A percentile compares a stretch with the other conserved stretches of the same genome.
phyloP scores from a whole-genome alignment of 1,284 basidiomycete species.

The Stereum hirsutum region DNA sequence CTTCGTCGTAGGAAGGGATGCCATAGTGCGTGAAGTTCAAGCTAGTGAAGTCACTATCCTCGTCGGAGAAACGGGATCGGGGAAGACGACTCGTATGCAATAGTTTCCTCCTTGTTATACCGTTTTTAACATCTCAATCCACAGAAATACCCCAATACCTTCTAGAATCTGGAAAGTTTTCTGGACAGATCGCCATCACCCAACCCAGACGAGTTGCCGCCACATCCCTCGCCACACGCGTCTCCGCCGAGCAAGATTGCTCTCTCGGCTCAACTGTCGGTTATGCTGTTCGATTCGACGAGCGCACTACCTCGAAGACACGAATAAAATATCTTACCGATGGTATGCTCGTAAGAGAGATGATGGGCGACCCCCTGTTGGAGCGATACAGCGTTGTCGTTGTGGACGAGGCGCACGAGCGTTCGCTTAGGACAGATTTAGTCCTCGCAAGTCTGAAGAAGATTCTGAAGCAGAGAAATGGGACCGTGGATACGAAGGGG shows the following conservation, averaged over 20 bases:
- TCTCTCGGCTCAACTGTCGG: constrained; percentile 73
- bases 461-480: constrained; percentile 29
- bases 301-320: constrained; percentile 61
- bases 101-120: constrained; percentile 1
- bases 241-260: constrained; percentile 77
- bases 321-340: constrained; percentile 95
- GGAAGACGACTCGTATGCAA: constrained; percentile 88
- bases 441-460: constrained; percentile 83
- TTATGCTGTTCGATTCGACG: constrained; percentile 95
- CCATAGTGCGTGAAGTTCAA: constrained; percentile 66
- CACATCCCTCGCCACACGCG: constrained; percentile 85
- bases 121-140: constrained; percentile 2
- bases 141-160: constrained; percentile 88
- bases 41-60: constrained; percentile 86
- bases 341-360: constrained; percentile 91
- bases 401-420: constrained; percentile 96
- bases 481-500: constrained; percentile 24
- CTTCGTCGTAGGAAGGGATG: constrained; percentile 50
- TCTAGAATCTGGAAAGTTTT: constrained; percentile 54
- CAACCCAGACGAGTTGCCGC: constrained; percentile 94
- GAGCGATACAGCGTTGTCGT: constrained; percentile 84
- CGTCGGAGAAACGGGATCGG: constrained; percentile 94
- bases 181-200: constrained; percentile 73
- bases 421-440: constrained; percentile 90
- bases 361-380: constrained; percentile 72